phyloP scores from a whole-genome alignment of 306 rosid species.

The Pyrus betulifolia region DNA sequence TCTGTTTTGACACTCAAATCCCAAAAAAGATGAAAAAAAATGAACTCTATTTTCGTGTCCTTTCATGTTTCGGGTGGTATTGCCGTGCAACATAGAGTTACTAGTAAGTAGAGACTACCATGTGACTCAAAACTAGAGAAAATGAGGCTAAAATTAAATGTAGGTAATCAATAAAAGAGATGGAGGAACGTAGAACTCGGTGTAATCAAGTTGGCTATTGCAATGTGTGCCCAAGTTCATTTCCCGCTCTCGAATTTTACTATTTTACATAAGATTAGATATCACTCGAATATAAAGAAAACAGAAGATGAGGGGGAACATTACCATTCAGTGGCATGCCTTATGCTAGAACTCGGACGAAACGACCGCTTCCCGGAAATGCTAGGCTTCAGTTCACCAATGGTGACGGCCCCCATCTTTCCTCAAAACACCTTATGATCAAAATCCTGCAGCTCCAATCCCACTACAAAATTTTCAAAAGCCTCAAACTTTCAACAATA shows the following conservation, averaged over 20 bases:
- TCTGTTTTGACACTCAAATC: slow-evolving; percentile 4
- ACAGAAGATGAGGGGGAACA: not conserved
- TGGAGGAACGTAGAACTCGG: not conserved
- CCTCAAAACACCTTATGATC: slow-evolving; percentile 8
- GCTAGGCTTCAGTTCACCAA: slow-evolving; percentile 88
- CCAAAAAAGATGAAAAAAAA: not conserved
- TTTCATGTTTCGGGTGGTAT: not conserved
- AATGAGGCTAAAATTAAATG: not conserved
- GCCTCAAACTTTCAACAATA: not conserved
- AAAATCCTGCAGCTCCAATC: slow-evolving; percentile 20
- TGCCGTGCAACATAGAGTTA: not conserved
- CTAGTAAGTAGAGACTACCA: not conserved
- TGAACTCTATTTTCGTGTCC: not conserved
- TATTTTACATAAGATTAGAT: not conserved
- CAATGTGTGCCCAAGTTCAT: not conserved
- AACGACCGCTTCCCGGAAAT: slow-evolving; percentile 88
- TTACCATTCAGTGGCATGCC: slow-evolving; percentile 98
- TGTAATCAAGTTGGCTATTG: not conserved
- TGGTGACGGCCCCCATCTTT: slow-evolving; percentile 83
- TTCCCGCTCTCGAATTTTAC: not conserved
- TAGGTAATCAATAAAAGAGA: not conserved
- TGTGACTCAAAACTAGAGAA: not conserved
- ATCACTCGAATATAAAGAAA: not conserved
- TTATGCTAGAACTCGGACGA: slow-evolving; percentile 83
- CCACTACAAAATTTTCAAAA: not conserved